Evolutionary conservation across 768 basidiomycete species (phyloP), one percentile per base, ranked within the genome.

Genomic region (Neoboletus magnificus): DNA sequence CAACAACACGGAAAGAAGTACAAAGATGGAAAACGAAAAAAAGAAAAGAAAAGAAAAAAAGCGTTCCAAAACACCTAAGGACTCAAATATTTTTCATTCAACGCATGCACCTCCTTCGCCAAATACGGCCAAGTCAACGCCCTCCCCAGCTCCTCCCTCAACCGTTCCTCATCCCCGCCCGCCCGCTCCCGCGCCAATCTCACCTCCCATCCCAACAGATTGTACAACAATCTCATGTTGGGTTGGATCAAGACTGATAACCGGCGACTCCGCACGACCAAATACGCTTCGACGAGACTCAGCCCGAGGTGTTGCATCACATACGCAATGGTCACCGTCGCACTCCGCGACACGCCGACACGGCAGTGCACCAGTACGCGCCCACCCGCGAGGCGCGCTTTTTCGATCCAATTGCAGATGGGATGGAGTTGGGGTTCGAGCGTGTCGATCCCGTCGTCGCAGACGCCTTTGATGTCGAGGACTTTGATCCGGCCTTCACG

Each of bases 331-430:
- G 90, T 90, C 57, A 98, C 93, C 32, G 93, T 96, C 29, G 96
- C 95, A 66, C 89, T 92, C 57, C 96, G 77, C 42, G 89, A 91
- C 41, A 98, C 96, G n/a, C 96, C 96, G n/a, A 98, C 96, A n/a
- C 94, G 82, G 71, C 96, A 98, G 72, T 98, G 96, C 9, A 98
- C 93, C 49, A 98, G 79, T 33, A 96, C 87, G 66, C 90, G 89
- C 3, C 96, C 96, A 8, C 95, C 94, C 48, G 85, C 81, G 33
- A 75, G 71, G 39, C 92, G 76, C 41, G 93, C 96, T 48, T 82
- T 79, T 64, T 96, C 93, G 62, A 98, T 98, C 91, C 94, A 98
- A 44, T 86, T 87, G 66, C 93, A 93, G 40, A 96, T 90, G 3
- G 88, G 86, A 56, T 85, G 85, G 32, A 98, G 80, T 71, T 94